Conservation (phyloP, 2,329 filamentous ascomycete species). For the Blumeria graminis region DNA sequence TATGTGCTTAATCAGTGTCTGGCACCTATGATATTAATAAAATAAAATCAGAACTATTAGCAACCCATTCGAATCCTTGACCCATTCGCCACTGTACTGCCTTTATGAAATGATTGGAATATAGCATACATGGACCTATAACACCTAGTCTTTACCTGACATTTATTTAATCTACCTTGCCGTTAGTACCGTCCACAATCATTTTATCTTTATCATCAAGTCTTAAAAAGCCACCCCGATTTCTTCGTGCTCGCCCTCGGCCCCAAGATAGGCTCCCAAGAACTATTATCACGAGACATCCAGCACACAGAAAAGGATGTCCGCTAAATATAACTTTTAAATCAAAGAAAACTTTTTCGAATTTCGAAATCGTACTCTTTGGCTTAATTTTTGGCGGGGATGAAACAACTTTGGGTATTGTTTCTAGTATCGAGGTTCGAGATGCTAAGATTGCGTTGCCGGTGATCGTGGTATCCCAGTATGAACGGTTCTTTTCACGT, state of each 20-base stretch:
- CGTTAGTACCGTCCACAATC: constrained; percentile 24
- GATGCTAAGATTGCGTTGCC: constrained; percentile 78
- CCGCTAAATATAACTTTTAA: constrained; percentile 32
- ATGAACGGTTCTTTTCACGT: constrained; percentile 49
- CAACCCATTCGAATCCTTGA: too few relatives aligned
- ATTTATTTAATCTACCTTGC: constrained; percentile 24
- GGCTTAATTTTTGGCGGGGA: constrained; percentile 39
- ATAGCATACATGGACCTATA: too few relatives aligned
- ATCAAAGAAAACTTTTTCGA: constrained; percentile 49
- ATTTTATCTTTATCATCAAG: constrained; percentile 43
- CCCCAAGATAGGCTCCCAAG: constrained; percentile 28
- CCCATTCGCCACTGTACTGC: too few relatives aligned
- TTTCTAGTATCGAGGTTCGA: constrained; percentile 23
- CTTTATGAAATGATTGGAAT: too few relatives aligned
- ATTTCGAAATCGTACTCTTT: constrained; percentile 50
- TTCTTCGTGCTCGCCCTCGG: constrained; percentile 28
- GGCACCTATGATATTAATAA: too few relatives aligned
- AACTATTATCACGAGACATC: constrained; percentile 30
- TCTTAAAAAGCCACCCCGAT: constrained; percentile 33
- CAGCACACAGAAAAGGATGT: constrained; percentile 33
- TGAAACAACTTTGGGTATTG: constrained; percentile 24
- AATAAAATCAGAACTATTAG: too few relatives aligned
- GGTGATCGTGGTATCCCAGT: constrained; percentile 81
- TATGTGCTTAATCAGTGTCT: too few relatives aligned
- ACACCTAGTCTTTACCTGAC: not conserved